phyloP scores from a whole-genome alignment of 2,329 filamentous ascomycete species.

The Exutisphaerella laricina region DNA sequence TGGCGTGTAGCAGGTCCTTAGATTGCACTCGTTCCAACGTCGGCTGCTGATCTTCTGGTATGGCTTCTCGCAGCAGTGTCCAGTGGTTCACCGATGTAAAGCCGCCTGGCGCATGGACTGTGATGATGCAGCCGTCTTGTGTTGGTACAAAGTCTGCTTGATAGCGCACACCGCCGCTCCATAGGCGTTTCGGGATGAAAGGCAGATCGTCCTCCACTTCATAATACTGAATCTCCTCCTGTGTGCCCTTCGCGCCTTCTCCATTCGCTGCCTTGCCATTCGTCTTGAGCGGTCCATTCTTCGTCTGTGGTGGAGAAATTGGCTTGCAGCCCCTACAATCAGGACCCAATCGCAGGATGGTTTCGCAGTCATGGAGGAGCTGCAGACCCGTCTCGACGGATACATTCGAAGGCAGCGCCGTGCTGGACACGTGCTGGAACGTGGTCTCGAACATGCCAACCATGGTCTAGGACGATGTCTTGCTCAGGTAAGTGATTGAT shows the following conservation, averaged over 20 bases:
- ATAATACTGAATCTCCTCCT: slow-evolving; percentile 22
- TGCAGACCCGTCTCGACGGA: slow-evolving; percentile 23
- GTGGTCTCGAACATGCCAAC: slow-evolving; percentile 30
- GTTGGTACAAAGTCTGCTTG: slow-evolving; percentile 27
- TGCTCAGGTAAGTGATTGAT: background rate
- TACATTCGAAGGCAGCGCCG: slow-evolving; percentile 25
- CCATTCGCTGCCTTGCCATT: slow-evolving; percentile 12
- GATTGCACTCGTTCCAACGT: slow-evolving; percentile 13
- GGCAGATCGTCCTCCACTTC: slow-evolving; percentile 34
- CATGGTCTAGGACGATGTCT: background rate
- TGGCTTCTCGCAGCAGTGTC: slow-evolving; percentile 26
- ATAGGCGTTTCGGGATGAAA: slow-evolving; percentile 33
- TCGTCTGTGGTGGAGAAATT: slow-evolving; percentile 19
- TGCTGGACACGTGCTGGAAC: slow-evolving; percentile 30
- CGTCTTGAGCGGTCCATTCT: slow-evolving; percentile 14
- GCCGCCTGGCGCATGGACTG: slow-evolving; percentile 31
- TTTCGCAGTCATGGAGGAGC: slow-evolving; percentile 32
- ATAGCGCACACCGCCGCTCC: slow-evolving; percentile 32
- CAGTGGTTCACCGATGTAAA: slow-evolving; percentile 33
- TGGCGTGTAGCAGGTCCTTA: slow-evolving; percentile 24
- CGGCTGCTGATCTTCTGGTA: slow-evolving; percentile 17
- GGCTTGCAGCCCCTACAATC: slow-evolving; percentile 29
- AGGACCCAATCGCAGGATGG: slow-evolving; percentile 29
- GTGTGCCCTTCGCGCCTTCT: slow-evolving; percentile 11
- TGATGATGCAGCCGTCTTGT: slow-evolving; percentile 33